Evolutionary conservation across 257 asterid genomes (phyloP).

Genomic region (Solanum bulbocastanum): DNA sequence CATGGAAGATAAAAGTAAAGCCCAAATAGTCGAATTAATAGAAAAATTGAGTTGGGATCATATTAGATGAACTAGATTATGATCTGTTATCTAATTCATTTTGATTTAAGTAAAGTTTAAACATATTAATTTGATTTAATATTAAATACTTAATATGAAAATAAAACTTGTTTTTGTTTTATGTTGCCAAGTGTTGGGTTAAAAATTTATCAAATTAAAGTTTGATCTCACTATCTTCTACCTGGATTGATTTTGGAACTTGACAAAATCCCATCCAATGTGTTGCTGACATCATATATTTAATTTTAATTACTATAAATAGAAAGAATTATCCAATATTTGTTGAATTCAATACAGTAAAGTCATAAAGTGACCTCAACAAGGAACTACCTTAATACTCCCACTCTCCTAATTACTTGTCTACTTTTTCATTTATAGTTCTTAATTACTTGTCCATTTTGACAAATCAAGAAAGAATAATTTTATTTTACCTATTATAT

Average conservation of each 20-base stretch:
- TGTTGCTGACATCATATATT: not conserved
- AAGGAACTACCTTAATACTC: not conserved
- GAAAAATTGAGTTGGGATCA: not conserved
- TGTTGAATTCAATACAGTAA: not conserved
- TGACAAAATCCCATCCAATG: not conserved
- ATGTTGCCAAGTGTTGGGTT: not conserved
- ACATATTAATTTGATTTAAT: not conserved
- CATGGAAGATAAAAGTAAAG: not conserved
- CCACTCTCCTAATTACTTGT: no score
- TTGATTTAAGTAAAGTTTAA: not conserved
- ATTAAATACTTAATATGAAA: not conserved
- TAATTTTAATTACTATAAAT: not conserved
- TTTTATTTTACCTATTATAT: no score
- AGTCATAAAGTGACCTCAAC: not conserved
- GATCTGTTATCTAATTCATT: not conserved
- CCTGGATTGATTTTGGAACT: not conserved
- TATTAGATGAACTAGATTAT: not conserved
- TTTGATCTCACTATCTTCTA: not conserved
- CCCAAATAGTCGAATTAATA: not conserved
- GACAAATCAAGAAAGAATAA: no score
- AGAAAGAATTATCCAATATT: not conserved
- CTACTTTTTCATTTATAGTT: no score
- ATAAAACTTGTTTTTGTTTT: not conserved
- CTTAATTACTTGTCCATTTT: no score
- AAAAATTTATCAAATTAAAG: not conserved